Evolutionary conservation across 2,329 filamentous ascomycete species (phyloP).

Genomic region (Rachicladosporium sp.): DNA sequence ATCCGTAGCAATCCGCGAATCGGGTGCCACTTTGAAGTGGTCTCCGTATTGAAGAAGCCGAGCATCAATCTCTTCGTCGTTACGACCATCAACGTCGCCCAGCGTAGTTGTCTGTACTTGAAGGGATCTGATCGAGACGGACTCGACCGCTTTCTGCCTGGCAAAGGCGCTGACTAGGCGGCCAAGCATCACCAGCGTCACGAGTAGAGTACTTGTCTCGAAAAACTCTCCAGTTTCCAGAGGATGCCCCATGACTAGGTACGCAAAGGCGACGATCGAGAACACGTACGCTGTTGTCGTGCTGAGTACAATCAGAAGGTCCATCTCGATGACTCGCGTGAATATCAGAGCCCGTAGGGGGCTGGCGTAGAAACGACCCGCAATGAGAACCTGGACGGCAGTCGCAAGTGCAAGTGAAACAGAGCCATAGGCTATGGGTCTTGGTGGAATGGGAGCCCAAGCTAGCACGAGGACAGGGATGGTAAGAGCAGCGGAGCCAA

Average conservation of each 20-base stretch:
- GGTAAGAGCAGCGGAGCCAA: too few species aligned
- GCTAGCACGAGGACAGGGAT: too few species aligned
- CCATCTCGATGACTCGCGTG: slow-evolving; percentile 52
- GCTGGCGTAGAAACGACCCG: slow-evolving; percentile 54
- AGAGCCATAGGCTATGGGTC: too few species aligned
- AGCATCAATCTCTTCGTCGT: too few species aligned
- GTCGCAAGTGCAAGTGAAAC: slow-evolving; percentile 47
- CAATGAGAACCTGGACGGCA: slow-evolving; percentile 49
- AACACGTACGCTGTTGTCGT: slow-evolving; percentile 55
- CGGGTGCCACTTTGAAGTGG: slow-evolving; percentile 48
- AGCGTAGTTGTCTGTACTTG: slow-evolving; percentile 47
- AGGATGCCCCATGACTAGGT: slow-evolving; percentile 22
- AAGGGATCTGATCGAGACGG: slow-evolving; percentile 42
- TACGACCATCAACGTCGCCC: slow-evolving; percentile 25
- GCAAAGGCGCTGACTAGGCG: slow-evolving; percentile 37
- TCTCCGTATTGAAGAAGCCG: slow-evolving; percentile 61
- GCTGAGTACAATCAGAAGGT: slow-evolving; percentile 53
- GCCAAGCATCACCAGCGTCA: slow-evolving; percentile 41
- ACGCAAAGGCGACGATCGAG: slow-evolving; percentile 38
- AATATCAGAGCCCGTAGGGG: slow-evolving; percentile 51
- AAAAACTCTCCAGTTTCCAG: slow-evolving; percentile 36
- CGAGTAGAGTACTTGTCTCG: slow-evolving; percentile 42
- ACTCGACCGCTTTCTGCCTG: slow-evolving; percentile 36
- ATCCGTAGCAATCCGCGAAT: slow-evolving; percentile 53
- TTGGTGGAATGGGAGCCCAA: too few species aligned